Conservation (phyloP, 2,329 filamentous ascomycete species). For the Annulohypoxylon truncatum region DNA sequence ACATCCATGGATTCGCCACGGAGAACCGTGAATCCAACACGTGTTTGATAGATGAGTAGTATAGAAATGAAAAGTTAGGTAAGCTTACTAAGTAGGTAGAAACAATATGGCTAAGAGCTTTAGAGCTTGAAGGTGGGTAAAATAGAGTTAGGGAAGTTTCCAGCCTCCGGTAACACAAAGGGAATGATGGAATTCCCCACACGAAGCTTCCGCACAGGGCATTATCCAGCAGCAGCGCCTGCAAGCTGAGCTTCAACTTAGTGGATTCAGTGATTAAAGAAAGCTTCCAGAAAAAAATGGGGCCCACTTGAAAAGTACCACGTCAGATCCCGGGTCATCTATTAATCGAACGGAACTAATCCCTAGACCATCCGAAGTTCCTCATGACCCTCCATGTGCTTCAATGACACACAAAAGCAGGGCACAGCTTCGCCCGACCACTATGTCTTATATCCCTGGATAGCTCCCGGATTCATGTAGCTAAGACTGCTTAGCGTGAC, state of each 20-base stretch:
- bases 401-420: slow-evolving; percentile 15
- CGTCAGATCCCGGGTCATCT: neutral
- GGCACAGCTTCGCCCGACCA: slow-evolving; percentile 16
- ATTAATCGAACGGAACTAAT: neutral
- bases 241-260: slow-evolving; percentile 26
- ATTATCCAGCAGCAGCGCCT: neutral
- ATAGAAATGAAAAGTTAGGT: neutral
- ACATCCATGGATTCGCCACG: neutral
- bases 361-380: neutral
- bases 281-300: slow-evolving; percentile 20
- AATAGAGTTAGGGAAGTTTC: neutral
- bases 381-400: slow-evolving; percentile 5
- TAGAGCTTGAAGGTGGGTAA: neutral
- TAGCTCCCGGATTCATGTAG: neutral
- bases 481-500: neutral
- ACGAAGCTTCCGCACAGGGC: neutral
- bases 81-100: neutral
- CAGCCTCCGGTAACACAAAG: neutral
- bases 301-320: slow-evolving; percentile 1
- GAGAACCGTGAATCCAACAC: neutral
- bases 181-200: neutral
- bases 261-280: neutral
- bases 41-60: neutral
- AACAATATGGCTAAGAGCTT: neutral
- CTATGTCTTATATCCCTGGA: neutral